Base-by-base conservation (phyloP, 345 rosid genomes). In the Eutrema heterophyllum region DNA sequence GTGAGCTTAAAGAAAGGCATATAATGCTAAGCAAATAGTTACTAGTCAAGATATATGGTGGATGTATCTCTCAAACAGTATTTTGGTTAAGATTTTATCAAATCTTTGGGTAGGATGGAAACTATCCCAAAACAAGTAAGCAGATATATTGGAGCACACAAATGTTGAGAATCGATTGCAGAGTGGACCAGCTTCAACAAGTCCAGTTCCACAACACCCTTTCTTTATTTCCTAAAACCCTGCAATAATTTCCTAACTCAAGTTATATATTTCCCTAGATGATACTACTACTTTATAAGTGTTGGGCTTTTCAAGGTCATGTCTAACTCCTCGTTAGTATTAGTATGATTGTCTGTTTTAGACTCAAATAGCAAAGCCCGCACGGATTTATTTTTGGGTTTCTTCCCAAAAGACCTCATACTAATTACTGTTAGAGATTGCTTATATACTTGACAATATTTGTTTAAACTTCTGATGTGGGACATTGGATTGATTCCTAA, bases 91-190 rank as follows among this genome's bases (percentile, higher is more conserved):
- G 40, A 63, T 46, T 67, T 49, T 68, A 55, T 80, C 61, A 5
- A 75, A 62, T 65, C 51, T 77, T 53, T 86, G 82, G 0, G 82
- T 65, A 2, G 86, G 87, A 74, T 86, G 86, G 4, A 16, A 53
- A 39, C 39, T 13, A 40, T 80, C 80, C 74, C 75, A 80, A 56
- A 77, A 77, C 40, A 77, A 4, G 39, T 48, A 51, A 40, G 70
- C 43, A 64, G 72, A 77, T 13, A 43, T 45, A 40, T 77, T 67
- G 21, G 53, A 8, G 36, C 72, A 71, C 30, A 72, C 30, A 39
- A 4, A 24, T 29, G 67, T 0, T 27, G 66, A 52, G 15, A 27
- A 30, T 14, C 33, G 40, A 11, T 38, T 70, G 61, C 71, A 70
- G 3, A 70, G 52, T 9, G 41, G 41, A 45, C 71, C 64, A 2